These are phyloP conservation scores for Dactylellina leptospora DNA, from an alignment of 2,329 filamentous ascomycete genomes.

Conservation along the genomic window DNA sequence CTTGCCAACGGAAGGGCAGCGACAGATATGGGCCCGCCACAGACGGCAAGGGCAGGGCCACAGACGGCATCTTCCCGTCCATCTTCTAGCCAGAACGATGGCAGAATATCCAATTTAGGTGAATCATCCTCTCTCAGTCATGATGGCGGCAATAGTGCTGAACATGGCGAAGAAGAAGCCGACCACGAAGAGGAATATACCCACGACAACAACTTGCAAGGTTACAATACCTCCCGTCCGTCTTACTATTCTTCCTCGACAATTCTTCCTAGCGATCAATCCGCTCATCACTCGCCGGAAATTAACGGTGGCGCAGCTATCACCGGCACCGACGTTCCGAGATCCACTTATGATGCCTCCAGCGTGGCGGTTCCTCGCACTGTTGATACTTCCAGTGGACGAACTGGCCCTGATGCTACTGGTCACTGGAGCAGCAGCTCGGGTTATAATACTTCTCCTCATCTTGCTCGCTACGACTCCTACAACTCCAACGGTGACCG, in stretches of 20 bases:
- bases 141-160: conserved; percentile 65
- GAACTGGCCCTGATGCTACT: conserved; percentile 32
- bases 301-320: conserved; percentile 39
- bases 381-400: conserved; percentile 40
- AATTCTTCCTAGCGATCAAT: conserved; percentile 73
- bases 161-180: conserved; percentile 71
- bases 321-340: conserved; percentile 50
- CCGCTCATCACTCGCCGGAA: conserved; percentile 70
- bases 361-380: conserved; percentile 49
- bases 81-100: conserved; percentile 57
- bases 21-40: conserved; percentile 86
- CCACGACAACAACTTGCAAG: conserved; percentile 74
- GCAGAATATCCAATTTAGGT: conserved; percentile 61
- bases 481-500: conserved; percentile 74
- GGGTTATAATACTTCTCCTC: conserved; percentile 63
- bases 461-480: conserved; percentile 85
- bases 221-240: conserved; percentile 42
- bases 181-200: conserved; percentile 75
- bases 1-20: conserved; percentile 66
- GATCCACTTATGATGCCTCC: conserved; percentile 47
- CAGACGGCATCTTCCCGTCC: conserved; percentile 64
- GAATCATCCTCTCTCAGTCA: conserved; percentile 66
- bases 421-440: conserved; percentile 42
- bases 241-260: conserved; percentile 71
- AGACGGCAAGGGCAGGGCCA: conserved; percentile 66